Evolutionary conservation across 208 protist species (phyloP), one percentile per base, ranked within the genome.

Genomic region (Trypanosoma caninum): DNA sequence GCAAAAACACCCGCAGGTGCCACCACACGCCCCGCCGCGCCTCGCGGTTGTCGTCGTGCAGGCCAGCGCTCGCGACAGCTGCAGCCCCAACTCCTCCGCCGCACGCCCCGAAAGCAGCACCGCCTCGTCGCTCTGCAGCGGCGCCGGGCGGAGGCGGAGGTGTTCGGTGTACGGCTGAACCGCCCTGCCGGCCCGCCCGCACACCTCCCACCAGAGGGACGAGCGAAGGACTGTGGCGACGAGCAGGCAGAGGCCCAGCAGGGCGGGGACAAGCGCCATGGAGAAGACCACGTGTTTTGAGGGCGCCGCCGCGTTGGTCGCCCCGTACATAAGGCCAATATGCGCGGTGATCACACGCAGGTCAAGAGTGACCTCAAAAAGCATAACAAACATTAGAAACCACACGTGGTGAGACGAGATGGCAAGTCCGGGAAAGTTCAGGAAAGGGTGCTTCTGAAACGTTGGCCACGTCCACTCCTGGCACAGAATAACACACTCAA

Each of bases 401-500:
- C 51, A 78, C 2, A 47, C 58, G 28, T 72, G 58, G 33, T 82
- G 71, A 27, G 69, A 53, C 18, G 50, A 4, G 42, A 70, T 35
- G 44, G 40, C 34, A n/a, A 63, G 27, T 8, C 76, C 71, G 20
- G 76, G 76, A 25, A 82, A 65, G 7, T 63, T 25, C 46, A 82
- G 56, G 34, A 60, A 61, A 35, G 45, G 61, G 40, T 77, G 70
- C 44, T 37, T 38, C 14, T 74, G 63, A 59, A 82, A 64, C 37
- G 72, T 65, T 6, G 71, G 76, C 72, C 76, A 82, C 0, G 66
- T 69, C 72, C 71, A 82, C 54, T 82, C 76, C 53, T 82, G 76
- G 34, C 67, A 56, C 10, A 59, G 45, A 45, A 69, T 69, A 41
- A 77, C 8, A 38, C 65, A 78, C 66, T 76, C 47, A 20, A 78